Percentiles rank a stretch among this genome's conserved stretches.
These are phyloP conservation scores for Claviceps capensis DNA, from an alignment of 2,329 filamentous ascomycete genomes.

Conservation along the genomic window DNA sequence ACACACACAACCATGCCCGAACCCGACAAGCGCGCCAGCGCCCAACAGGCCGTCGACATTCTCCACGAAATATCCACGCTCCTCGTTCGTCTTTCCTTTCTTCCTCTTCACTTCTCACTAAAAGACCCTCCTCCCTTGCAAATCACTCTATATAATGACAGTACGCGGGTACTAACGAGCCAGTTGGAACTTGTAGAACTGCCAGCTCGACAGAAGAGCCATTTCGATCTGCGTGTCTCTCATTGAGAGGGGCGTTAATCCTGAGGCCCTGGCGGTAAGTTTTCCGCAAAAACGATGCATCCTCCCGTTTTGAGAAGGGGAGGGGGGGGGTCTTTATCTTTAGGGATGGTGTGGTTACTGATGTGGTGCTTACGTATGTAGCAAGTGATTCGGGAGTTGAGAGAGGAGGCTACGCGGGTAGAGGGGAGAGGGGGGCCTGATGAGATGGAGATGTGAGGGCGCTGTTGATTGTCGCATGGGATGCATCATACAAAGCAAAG, in stretches of 20 bases:
- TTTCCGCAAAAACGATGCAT: too few species aligned
- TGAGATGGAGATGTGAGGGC: not conserved
- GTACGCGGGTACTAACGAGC: too few species aligned
- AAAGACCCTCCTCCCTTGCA: not conserved
- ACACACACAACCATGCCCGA: conserved; percentile 26
- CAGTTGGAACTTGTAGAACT: conserved; percentile 50
- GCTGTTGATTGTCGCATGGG: too few species aligned
- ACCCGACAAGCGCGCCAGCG: conserved; percentile 56
- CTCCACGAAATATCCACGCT: conserved; percentile 79
- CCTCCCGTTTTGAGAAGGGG: not conserved
- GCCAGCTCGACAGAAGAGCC: conserved; percentile 77
- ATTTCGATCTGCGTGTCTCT: conserved; percentile 91
- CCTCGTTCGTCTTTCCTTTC: conserved; percentile 42
- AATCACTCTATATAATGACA: not conserved
- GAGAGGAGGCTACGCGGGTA: conserved; percentile 39
- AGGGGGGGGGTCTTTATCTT: not conserved
- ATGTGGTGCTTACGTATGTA: conserved; percentile 14
- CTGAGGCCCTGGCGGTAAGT: conserved; percentile 81
- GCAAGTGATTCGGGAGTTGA: conserved; percentile 47
- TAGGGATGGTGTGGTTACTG: not conserved
- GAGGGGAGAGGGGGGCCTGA: conserved; percentile 18
- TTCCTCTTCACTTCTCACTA: not conserved
- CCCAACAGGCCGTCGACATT: conserved; percentile 72
- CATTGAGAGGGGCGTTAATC: conserved; percentile 94
- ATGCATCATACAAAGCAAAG: too few species aligned